Evolutionary conservation across 352 stramenopile genomes (phyloP), one percentile per base, ranked within the genome.

Genomic region (Phytophthora pseudosyringae): DNA sequence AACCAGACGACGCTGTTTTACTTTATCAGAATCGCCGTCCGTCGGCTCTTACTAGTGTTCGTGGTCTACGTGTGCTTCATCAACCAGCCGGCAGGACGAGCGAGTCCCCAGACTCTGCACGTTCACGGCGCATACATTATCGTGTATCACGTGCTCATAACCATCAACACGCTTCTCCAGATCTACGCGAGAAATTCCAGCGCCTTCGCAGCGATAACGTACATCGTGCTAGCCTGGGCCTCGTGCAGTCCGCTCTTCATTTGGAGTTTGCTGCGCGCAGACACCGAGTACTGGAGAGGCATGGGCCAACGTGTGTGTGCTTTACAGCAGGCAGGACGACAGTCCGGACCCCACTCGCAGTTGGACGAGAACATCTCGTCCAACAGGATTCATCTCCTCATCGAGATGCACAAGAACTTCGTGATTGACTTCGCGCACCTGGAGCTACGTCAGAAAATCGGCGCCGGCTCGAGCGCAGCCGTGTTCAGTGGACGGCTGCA

Each of bases 401-500:
- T 90, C 18, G 81, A 90, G 59, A 84, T 85, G 73, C 80, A 91
- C 59, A 71, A 71, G 40, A 81, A 89, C 32, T 86, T 81, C 55
- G 56, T 91, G 12, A 89, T 91, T 29, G 81, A 91, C 53, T 91
- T 91, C 55, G 80, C 82, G 0, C 71, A 89, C 61, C 47, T 90
- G 1, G 59, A 89, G 12, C 29, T 91, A 18, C 68, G 68, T n/a
- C 45, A 61, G 1, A 72, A 75, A 15, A 88, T 91, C 55, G 81
- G 81, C 26, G 62, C 60, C 0, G 82, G 82, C 3, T 72, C 73
- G 0, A 87, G 67, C 38, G 75, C 82, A 1, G 49, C 68, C 33
- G 76, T 91, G n/a, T 89, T 86, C 35, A 66, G 64, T 21, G 83
- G 83, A 13, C 64, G 67, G 15, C 52, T 91, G 11, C 44, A 71